Evolutionary conservation across 805 yeast genomes (phyloP), one percentile per base, ranked within the genome.

Genomic region (Lipomyces yamanashiensis): DNA sequence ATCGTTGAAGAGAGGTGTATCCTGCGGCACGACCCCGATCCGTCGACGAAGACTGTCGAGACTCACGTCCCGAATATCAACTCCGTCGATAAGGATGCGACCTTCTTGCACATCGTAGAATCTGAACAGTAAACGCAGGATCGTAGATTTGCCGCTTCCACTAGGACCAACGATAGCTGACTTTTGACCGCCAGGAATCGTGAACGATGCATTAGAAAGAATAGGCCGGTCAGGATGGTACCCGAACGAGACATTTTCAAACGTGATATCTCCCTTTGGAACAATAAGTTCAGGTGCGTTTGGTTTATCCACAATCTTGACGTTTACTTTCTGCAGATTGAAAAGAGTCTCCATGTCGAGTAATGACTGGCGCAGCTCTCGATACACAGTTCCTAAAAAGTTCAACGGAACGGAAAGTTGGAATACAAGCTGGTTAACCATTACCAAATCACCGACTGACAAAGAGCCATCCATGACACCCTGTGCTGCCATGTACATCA

Each of bases 151-250:
- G 7, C 99, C 99, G 70, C 93, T 87, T 3, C 99, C 99, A 7
- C 96, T 88, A 0, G 98, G 96, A 0, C 99, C 99, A 10, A 93
- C 99, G 72, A 93, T 85, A 10, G 98, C 98, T 15, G 92, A 93
- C 69, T 90, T 90, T 68, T 86, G 76, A 7, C 98, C 99, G 2
- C 96, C 91, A 2, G 97, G 97, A 50, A 93, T 89, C 1, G 86
- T 84, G 73, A 93, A 95, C 1, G 87, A 78, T 10, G 93, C 92
- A 74, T 93, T 88, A 45, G 83, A 80, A 71, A 93, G 80, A 70
- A 93, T 93, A 41, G 93, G 92, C 69, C 98, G 81, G 59, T 89
- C 93, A 1, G 92, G 90, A 71, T 89, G 93, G 74, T 93, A 93
- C 1, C 97, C 96, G 77, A 93, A 93, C 0, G 93, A 84, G 37